A percentile compares a stretch with the other conserved stretches of the same genome.
Conservation (phyloP, 2,329 filamentous ascomycete species). For the Massarina eburnea region DNA sequence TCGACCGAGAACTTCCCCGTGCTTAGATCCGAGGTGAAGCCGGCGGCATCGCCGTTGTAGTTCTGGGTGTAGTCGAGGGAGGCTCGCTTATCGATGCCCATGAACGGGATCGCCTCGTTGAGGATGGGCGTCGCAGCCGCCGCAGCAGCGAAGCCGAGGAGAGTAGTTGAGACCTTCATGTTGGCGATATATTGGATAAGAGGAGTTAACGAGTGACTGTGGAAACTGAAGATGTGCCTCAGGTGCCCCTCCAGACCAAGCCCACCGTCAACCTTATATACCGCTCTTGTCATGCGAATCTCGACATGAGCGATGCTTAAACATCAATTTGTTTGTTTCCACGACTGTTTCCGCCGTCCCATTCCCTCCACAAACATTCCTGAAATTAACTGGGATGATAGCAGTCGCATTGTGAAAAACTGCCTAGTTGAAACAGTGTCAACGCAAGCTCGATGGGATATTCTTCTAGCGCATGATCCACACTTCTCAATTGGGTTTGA, state of each 20-base stretch:
- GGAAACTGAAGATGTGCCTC: background rate
- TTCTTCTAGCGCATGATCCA: background rate
- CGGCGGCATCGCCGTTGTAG: constrained; percentile 1
- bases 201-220: background rate
- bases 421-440: background rate
- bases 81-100: background rate
- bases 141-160: background rate
- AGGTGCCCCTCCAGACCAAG: no score
- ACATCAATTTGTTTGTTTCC: background rate
- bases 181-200: background rate
- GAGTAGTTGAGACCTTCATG: constrained; percentile 1
- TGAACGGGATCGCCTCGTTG: background rate
- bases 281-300: no score
- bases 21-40: background rate
- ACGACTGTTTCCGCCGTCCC: background rate
- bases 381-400: background rate
- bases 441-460: background rate
- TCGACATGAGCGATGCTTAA: background rate
- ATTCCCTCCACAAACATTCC: background rate
- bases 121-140: background rate
- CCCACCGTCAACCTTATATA: no score
- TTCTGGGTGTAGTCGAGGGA: constrained; percentile 1
- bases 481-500: background rate
- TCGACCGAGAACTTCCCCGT: constrained; percentile 42
- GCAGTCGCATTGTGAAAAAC: background rate